Conservation (phyloP, 139 green algal species). For the Diplosphaera chodatii region DNA sequence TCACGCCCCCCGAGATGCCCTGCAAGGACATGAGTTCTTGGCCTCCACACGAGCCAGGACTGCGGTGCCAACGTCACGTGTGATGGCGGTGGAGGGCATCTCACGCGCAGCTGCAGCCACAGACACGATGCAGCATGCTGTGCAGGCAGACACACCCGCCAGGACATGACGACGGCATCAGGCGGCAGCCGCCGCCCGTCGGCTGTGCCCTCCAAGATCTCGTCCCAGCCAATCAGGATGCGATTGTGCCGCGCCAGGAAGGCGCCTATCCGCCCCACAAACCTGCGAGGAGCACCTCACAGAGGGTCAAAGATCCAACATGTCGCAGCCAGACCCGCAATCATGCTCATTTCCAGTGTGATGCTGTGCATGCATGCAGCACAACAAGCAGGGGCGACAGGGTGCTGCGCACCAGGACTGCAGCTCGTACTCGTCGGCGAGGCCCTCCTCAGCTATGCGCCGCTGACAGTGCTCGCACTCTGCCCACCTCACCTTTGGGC, state of each 20-base stretch:
- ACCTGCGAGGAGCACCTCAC: too few relatives aligned
- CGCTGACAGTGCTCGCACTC: conserved; percentile 34
- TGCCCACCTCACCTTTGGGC: conserved; percentile 45
- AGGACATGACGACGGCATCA: conserved; percentile 52
- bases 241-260: conserved; percentile 28
- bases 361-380: too few relatives aligned
- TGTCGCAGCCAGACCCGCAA: too few relatives aligned
- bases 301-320: too few relatives aligned
- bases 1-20: conserved; percentile 45
- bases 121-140: too few relatives aligned
- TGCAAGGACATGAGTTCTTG: conserved; percentile 20
- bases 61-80: too few relatives aligned
- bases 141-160: conserved; percentile 32
- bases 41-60: not conserved
- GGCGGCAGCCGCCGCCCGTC: conserved; percentile 20
- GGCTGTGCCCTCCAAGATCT: conserved; percentile 47
- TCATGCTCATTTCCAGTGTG: too few relatives aligned
- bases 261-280: conserved; percentile 35
- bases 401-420: conserved; percentile 36
- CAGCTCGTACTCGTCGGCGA: conserved; percentile 41
- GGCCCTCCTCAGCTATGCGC: conserved; percentile 33
- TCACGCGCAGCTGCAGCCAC: too few relatives aligned
- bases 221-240: conserved; percentile 62
- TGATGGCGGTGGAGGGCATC: too few relatives aligned
- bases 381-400: too few relatives aligned